Evolutionary conservation across 2,329 filamentous ascomycete species (phyloP).

Genomic region (Cordyceps fumosorosea): DNA sequence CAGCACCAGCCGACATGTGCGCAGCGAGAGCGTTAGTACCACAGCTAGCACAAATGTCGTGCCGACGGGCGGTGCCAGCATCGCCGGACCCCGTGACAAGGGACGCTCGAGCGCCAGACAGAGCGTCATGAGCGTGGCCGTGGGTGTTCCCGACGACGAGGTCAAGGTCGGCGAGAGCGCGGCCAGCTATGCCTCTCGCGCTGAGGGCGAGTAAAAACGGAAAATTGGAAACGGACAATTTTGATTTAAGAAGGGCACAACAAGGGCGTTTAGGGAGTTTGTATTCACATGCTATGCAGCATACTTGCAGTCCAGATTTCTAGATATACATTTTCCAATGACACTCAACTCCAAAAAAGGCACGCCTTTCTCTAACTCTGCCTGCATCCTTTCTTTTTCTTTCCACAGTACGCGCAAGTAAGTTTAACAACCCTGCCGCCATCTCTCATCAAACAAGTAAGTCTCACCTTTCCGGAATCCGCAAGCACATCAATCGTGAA

Average conservation of each 20-base stretch:
- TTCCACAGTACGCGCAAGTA: not conserved
- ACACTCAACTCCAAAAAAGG: not conserved
- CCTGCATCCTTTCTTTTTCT: not conserved
- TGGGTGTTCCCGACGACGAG: slow-evolving; percentile 54
- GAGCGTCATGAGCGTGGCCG: slow-evolving; percentile 40
- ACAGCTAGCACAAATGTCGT: slow-evolving; percentile 40
- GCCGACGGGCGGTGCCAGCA: slow-evolving; percentile 32
- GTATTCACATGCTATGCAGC: not conserved
- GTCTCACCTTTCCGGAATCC: not conserved
- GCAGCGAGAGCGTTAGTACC: slow-evolving; percentile 49
- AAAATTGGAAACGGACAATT: not conserved
- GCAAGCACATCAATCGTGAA: too few species aligned
- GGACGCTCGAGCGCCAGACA: slow-evolving; percentile 36
- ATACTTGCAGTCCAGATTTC: not conserved
- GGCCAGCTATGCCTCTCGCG: slow-evolving; percentile 29
- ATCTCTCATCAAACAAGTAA: not conserved
- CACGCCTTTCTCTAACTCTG: not conserved
- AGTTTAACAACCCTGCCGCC: not conserved
- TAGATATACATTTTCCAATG: not conserved
- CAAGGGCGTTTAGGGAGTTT: slow-evolving; percentile 3
- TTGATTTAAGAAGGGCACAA: not conserved
- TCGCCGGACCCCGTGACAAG: slow-evolving; percentile 40
- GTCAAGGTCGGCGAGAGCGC: slow-evolving; percentile 57
- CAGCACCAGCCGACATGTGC: slow-evolving; percentile 34
- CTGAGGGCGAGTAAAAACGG: not conserved